These are phyloP conservation scores for Erythrophleum ivorense DNA, from an alignment of 331 rosid genomes.

Conservation along the genomic window DNA sequence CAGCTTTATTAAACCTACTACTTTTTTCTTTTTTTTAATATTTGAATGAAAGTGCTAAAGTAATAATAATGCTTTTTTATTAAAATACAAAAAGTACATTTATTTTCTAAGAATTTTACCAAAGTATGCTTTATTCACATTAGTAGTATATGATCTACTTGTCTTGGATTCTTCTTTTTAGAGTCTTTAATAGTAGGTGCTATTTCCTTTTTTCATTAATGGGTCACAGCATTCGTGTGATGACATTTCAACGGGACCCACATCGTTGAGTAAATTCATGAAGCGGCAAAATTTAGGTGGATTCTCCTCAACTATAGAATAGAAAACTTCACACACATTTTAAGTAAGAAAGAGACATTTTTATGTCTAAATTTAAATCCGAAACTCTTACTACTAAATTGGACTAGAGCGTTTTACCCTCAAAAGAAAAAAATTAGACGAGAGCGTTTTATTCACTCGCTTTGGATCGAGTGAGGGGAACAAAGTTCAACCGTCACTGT, in stretches of 20 bases:
- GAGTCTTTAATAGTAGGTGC: neutral
- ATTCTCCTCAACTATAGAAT: neutral
- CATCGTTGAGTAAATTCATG: neutral
- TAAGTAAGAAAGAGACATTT: neutral
- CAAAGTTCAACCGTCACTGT: slow-evolving; percentile 34
- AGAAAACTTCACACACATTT: neutral
- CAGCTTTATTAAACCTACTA: neutral
- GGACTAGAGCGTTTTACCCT: neutral
- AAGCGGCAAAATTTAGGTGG: neutral
- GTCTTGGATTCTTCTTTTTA: neutral
- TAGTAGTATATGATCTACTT: neutral
- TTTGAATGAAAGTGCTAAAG: neutral
- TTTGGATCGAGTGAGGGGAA: neutral
- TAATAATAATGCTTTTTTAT: neutral
- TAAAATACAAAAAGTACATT: neutral
- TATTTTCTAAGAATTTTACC: neutral
- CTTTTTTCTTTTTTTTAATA: neutral
- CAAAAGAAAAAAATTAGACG: neutral
- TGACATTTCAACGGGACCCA: neutral
- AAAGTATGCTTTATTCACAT: neutral
- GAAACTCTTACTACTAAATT: too few species aligned
- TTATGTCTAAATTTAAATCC: neutral
- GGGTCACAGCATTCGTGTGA: neutral
- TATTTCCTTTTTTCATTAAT: neutral
- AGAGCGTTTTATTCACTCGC: neutral